Base-by-base conservation (phyloP, 495 filamentous ascomycete species). In the Aspergillus coremiiformis region DNA sequence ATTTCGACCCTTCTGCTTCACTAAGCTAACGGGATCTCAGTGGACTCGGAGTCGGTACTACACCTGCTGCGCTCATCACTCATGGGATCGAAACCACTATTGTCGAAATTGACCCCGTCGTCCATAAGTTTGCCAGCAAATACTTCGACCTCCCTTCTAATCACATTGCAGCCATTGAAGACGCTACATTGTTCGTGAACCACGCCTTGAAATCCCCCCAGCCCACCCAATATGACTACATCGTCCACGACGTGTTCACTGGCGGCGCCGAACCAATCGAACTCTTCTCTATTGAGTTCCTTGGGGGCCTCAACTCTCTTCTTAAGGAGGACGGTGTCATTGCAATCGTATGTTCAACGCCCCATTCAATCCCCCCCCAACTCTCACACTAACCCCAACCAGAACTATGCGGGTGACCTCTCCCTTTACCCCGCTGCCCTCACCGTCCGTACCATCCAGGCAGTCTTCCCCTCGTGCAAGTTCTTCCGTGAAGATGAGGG, bases 161-260 rank as follows among this genome's bases (percentile, higher is more conserved):
- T 62, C 88, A 95, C 67, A 89, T 82, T 1, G 75, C 86, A 26
- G 77, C 87, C 52, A 87, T 96, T 56, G 79, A 86, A 52, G 86
- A 98, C 59, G 93, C 92, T 0, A 79, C 89, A 7, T 67, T 70
- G 21, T 95, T 90, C 68, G 87, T 90, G 12, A 60, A 74, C 33
- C 66, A 65, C 4, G 70, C 77, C n/a, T 63, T 71, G 12, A 61
- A 74, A 3, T 68, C 74, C 9, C 51, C 72, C 1, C 54, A 64
- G 3, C 61, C 70, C 27, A 64, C 76, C 14, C 72, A 76, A 35
- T 97, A 85, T 62, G 84, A 95, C 66, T 97, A 95, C 72, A 90
- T 98, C 62, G 74, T 98, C 53, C 93, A 98, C 59, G 93, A 98
- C 59, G 93, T 98, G n/a, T 98, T 98, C 71, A 98, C 93, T 0